Evolutionary conservation across 768 basidiomycete species (phyloP), one percentile per base, ranked within the genome.

Genomic region (Agrocybe chaxingu): DNA sequence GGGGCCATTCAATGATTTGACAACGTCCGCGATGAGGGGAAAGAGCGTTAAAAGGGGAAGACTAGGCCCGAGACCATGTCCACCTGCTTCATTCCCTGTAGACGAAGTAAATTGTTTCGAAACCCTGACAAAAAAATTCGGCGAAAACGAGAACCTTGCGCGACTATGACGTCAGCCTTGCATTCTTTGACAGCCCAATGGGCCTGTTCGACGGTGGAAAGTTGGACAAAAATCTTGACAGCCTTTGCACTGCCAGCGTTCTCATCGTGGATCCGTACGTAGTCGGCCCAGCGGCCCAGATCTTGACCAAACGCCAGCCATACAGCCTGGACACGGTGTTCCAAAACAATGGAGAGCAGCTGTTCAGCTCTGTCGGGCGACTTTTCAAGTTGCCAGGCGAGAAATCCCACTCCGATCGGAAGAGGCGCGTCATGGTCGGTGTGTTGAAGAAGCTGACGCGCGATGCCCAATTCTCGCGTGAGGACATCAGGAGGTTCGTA

Each of bases 1-100:
- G 33, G 67, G 59, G 3, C 54, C 56, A 30, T 51, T 46, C n/a
- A 37, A 37, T 41, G 47, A 37, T 30, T 74, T 62, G 12, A 81
- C 54, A 8, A 65, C 68, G 34, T 73, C 64, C 38, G 82, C 66
- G 56, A 89, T 71, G 47, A 73, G 69, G 5, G 85, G 74, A 47
- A 91, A 60, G 39, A 92, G 70, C 10, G 77, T 79, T 48, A 82
- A 65, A 47, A 87, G 72, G 1, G 89, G 81, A 34, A 79, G 77
- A 6, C 85, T 80, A 36, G 73, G 61, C 16, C 67, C 55, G 42
- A 74, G 67, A 6, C 87, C 89, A 66, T 92, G 91, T 24, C 91
- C 91, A 7, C 91, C 91, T 35, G 87, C 79, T 67, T 93, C 91
- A 49, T 74, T 80, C 3, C 90, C 90, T 92, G 60, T 48, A 44